Percentiles rank a stretch among this genome's conserved stretches.
Evolutionary conservation across 78 protist species (phyloP).

Genomic region (Polysphondylium violaceum): DNA sequence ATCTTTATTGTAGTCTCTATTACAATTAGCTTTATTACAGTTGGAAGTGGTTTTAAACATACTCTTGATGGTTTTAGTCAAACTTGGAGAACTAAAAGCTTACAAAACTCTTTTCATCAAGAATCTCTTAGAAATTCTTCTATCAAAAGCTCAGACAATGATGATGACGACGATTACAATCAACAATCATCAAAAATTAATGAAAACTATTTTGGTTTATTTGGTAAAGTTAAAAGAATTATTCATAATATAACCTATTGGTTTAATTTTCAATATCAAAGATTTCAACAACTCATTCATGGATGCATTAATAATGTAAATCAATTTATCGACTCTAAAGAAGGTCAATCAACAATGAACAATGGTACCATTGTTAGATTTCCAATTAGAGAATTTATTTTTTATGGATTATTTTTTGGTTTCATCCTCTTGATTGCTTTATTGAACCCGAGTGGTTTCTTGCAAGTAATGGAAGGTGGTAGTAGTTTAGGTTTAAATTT

Average conservation of each 20-base stretch:
- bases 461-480: constrained; percentile 39
- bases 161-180: background rate
- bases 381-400: constrained; percentile 40
- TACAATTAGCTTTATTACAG: constrained; percentile 67
- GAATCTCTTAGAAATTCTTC: background rate
- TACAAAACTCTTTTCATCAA: constrained; percentile 20
- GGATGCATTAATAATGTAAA: background rate
- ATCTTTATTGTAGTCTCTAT: constrained; percentile 44
- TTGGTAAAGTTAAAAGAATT: background rate
- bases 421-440: constrained; percentile 55
- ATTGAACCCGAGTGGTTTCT: constrained; percentile 64
- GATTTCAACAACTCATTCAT: background rate
- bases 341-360: constrained; percentile 5
- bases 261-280: constrained; percentile 6
- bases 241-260: background rate
- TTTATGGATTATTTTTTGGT: constrained; percentile 47
- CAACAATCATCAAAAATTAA: background rate
- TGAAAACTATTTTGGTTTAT: background rate
- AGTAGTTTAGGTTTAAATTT: constrained; percentile 51
- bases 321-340: constrained; percentile 17
- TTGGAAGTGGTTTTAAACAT: constrained; percentile 75
- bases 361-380: background rate
- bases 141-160: background rate
- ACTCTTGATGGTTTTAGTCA: constrained; percentile 35
- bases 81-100: constrained; percentile 55